Base-by-base conservation (phyloP, 345 rosid species). In the Eucalyptus curtisii region DNA sequence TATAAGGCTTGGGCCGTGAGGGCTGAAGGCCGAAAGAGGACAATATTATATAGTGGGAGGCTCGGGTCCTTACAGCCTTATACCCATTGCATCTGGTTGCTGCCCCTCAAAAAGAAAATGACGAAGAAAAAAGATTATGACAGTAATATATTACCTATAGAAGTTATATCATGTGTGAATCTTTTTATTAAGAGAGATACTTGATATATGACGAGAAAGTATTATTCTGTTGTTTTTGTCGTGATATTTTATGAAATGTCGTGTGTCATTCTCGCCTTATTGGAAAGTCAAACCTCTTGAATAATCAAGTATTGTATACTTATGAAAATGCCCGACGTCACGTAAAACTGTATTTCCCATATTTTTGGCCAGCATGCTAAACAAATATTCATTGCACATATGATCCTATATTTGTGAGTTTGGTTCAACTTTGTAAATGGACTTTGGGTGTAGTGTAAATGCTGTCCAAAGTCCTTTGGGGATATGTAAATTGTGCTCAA, bases 11-110 rank as follows among this genome's bases (percentile, higher is more conserved):
- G n/a, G n/a, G n/a, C n/a, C n/a, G n/a, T n/a, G n/a, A n/a, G n/a
- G n/a, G n/a, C n/a, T n/a, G n/a, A n/a, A n/a, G n/a, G n/a, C n/a
- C n/a, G n/a, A n/a, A n/a, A n/a, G n/a, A n/a, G n/a, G n/a, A n/a
- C n/a, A n/a, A n/a, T n/a, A n/a, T n/a, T n/a, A n/a, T n/a, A n/a
- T n/a, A n/a, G n/a, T n/a, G n/a, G n/a, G n/a, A n/a, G n/a, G n/a
- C n/a, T n/a, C 40, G 40, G 40, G 40, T 37, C 91, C 91, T n/a
- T n/a, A n/a, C n/a, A n/a, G 88, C 88, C 47, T 87, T 49, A 86
- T 89, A 52, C 12, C 93, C 92, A 59, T 89, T 49, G 59, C 93
- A 90, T 66, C 80, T 88, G 4, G 92, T 92, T 49, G 93, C 92
- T 87, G 49, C 79, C 84, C 22, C 80, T 3, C 5, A 33, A 4